Percentiles rank a stretch among this genome's conserved stretches.
phyloP scores from a whole-genome alignment of 1,284 basidiomycete genomes.

The Ceratobasidium sp. region DNA sequence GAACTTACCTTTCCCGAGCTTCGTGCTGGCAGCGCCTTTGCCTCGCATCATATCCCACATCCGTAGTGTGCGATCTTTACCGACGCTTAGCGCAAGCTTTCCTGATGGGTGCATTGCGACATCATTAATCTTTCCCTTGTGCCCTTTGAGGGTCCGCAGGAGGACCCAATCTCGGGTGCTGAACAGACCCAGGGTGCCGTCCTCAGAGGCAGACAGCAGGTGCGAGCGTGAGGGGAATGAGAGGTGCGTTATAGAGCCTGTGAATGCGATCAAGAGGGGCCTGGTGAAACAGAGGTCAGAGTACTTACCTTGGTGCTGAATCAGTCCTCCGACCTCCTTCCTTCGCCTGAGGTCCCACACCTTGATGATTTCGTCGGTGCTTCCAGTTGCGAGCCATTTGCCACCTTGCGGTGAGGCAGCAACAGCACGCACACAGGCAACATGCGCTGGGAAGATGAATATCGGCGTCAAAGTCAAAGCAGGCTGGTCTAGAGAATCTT shows the following conservation, averaged over 20 bases:
- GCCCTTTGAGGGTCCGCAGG: constrained; percentile 87
- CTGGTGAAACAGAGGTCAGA: not conserved
- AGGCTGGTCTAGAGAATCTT: constrained; percentile 48
- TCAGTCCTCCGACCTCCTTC: constrained; percentile 92
- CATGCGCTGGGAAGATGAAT: constrained; percentile 97
- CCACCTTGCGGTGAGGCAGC: constrained; percentile 86
- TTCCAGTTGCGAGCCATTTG: constrained; percentile 96
- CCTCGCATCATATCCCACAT: constrained; percentile 99
- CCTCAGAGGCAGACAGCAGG: constrained; percentile 89
- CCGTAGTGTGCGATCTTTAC: constrained; percentile 86
- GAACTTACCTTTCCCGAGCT: constrained; percentile 80
- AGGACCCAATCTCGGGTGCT: constrained; percentile 93
- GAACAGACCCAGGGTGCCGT: constrained; percentile 90
- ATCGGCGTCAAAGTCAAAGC: constrained; percentile 71
- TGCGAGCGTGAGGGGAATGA: constrained; percentile 89
- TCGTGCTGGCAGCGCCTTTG: constrained; percentile 86
- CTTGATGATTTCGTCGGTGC: constrained; percentile 94
- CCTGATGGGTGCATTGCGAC: constrained; percentile 93
- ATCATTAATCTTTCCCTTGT: constrained; percentile 90
- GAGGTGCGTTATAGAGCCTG: constrained; percentile 91
- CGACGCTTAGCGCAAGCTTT: constrained; percentile 90
- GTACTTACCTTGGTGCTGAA: constrained; percentile 87
- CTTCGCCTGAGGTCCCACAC: constrained; percentile 94
- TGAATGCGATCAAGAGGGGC: constrained; percentile 3
- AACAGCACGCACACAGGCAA: constrained; percentile 90